A percentile compares a stretch with the other conserved stretches of the same genome.
phyloP scores from a whole-genome alignment of 106 monocot species.

The Posidonia australis region DNA sequence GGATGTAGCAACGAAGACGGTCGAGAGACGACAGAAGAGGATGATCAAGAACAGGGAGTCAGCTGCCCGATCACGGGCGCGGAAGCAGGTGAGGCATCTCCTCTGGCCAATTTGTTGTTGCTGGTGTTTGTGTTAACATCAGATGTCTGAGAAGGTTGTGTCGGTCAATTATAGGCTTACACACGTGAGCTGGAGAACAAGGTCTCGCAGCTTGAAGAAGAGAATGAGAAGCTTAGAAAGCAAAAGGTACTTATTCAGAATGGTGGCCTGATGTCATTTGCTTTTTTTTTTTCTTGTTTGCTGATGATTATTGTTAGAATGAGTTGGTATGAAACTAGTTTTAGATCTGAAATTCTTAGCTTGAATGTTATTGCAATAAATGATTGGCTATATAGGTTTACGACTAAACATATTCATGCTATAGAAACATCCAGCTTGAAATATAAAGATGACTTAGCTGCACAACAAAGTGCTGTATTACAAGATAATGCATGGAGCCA shows the following conservation, averaged over 20 bases:
- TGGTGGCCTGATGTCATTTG: too few species aligned
- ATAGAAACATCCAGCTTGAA: too few species aligned
- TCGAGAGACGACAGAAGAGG: conserved; percentile 21
- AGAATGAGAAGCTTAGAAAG: conserved; percentile 2
- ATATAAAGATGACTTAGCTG: too few species aligned
- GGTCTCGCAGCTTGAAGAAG: neutral
- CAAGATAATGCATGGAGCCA: too few species aligned
- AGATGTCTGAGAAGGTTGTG: neutral
- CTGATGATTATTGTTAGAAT: too few species aligned
- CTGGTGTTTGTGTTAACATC: neutral
- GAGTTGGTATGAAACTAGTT: too few species aligned
- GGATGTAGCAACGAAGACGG: neutral
- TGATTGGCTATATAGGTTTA: too few species aligned
- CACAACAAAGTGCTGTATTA: too few species aligned
- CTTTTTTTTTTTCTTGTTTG: too few species aligned
- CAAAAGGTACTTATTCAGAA: neutral
- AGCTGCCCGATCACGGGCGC: conserved; percentile 15
- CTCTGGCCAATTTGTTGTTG: neutral
- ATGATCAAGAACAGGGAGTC: conserved; percentile 28
- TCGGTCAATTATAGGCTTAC: neutral
- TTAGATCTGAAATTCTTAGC: too few species aligned
- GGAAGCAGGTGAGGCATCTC: neutral
- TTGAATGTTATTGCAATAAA: too few species aligned
- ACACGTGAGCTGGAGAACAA: conserved; percentile 3
- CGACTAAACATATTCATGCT: too few species aligned